Evolutionary conservation across 2,329 filamentous ascomycete genomes (phyloP).

Genomic region (Fusarium succisae): DNA sequence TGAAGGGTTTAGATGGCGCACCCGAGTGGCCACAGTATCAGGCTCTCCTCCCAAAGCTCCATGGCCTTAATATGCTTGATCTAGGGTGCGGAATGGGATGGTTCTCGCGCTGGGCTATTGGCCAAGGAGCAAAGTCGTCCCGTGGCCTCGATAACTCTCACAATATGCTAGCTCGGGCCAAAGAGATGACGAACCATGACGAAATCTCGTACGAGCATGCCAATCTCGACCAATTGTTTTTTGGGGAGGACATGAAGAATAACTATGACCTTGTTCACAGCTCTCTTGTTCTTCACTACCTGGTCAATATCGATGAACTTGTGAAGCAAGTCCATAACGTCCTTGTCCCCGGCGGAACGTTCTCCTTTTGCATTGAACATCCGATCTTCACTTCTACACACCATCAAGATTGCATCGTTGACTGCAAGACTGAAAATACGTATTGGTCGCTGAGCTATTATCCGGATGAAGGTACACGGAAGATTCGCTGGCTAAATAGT

Average conservation of each 20-base stretch:
- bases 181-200: not conserved
- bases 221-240: accelerated
- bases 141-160: not conserved
- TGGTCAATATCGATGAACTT: not conserved
- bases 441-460: not conserved
- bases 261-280: not conserved
- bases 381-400: not conserved
- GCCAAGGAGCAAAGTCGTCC: not conserved
- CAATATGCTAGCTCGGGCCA: not conserved
- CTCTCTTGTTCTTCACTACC: not conserved
- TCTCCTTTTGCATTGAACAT: not conserved
- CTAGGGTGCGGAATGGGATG: not conserved
- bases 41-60: not conserved
- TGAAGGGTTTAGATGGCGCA: not conserved
- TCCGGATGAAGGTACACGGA: not conserved
- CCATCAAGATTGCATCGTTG: not conserved
- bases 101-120: not conserved
- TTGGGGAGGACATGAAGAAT: not conserved
- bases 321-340: not conserved
- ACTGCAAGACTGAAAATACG: not conserved
- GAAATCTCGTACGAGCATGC: not conserved
- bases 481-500: not conserved
- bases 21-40: not conserved
- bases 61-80: not conserved
- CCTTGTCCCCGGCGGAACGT: not conserved